Evolutionary conservation across 495 filamentous ascomycete species (phyloP).

Genomic region (Penicillium bialowiezense): DNA sequence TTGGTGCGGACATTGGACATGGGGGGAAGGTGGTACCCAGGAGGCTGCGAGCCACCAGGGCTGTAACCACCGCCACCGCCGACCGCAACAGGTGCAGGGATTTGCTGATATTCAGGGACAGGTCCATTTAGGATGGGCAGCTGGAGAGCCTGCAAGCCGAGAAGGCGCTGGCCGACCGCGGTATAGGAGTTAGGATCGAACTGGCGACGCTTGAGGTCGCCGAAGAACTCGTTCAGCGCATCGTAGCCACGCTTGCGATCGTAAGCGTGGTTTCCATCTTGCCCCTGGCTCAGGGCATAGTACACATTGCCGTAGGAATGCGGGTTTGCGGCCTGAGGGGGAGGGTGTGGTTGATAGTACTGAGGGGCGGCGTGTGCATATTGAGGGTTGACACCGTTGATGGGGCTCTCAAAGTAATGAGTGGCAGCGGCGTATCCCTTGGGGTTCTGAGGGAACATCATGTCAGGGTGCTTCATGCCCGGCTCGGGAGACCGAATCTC

Average conservation of each 20-base stretch:
- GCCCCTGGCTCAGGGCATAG: constrained; percentile 60
- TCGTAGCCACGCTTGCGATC: constrained; percentile 81
- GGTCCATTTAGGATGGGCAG: constrained; percentile 66
- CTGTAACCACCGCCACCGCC: constrained; percentile 53
- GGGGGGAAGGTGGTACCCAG: constrained; percentile 71
- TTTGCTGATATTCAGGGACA: constrained; percentile 62
- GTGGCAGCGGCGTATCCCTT: constrained; percentile 41
- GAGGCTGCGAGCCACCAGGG: constrained; percentile 46
- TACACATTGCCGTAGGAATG: constrained; percentile 69
- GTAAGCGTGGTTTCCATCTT: constrained; percentile 48
- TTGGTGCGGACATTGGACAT: constrained; percentile 88
- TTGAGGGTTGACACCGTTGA: constrained; percentile 38
- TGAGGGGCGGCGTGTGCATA: constrained; percentile 50
- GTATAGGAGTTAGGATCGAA: constrained; percentile 82
- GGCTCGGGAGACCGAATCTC: constrained; percentile 75
- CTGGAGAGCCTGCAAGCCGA: constrained; percentile 66
- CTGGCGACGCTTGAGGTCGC: constrained; percentile 81
- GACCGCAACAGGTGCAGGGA: constrained; percentile 53
- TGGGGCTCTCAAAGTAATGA: constrained; percentile 44
- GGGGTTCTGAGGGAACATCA: constrained; percentile 52
- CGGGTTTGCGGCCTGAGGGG: constrained; percentile 44
- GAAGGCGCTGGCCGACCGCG: constrained; percentile 75
- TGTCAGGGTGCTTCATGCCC: constrained; percentile 46
- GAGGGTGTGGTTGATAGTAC: constrained; percentile 59
- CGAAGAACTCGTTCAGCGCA: constrained; percentile 89